A percentile compares a stretch with the other conserved stretches of the same genome.
phyloP scores from a whole-genome alignment of 148 eudicot genomes.

The Silene latifolia region DNA sequence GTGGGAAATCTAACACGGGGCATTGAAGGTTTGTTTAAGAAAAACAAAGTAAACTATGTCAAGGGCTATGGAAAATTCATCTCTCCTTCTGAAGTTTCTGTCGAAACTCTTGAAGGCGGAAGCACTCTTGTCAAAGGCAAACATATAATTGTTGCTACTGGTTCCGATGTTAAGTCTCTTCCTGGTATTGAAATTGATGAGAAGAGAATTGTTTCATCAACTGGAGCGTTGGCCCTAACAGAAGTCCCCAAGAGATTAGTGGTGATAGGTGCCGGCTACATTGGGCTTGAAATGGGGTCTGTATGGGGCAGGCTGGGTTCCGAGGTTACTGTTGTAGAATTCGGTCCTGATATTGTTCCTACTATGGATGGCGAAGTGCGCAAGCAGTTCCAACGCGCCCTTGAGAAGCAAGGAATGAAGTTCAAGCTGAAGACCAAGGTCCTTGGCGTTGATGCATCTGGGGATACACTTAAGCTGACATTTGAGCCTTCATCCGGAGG shows the following conservation, averaged over 20 bases:
- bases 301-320: slow-evolving; percentile 98
- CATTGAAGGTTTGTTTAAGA: slow-evolving; percentile 91
- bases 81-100: slow-evolving; percentile 84
- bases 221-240: slow-evolving; percentile 71
- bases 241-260: slow-evolving; percentile 76
- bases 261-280: slow-evolving; percentile 96
- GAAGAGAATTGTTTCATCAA: slow-evolving; percentile 76
- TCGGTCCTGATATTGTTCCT: slow-evolving; percentile 80
- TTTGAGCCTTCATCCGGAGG: slow-evolving; percentile 90
- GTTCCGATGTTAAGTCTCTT: slow-evolving; percentile 86
- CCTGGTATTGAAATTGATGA: slow-evolving; percentile 92
- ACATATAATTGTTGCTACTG: slow-evolving; percentile 82
- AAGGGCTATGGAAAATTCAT: slow-evolving; percentile 82
- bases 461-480: slow-evolving; percentile 61
- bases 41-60: slow-evolving; percentile 90
- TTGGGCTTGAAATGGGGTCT: slow-evolving; percentile 94
- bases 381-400: slow-evolving; percentile 84
- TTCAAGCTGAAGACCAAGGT: slow-evolving; percentile 94
- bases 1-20: slow-evolving; percentile 66
- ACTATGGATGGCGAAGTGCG: slow-evolving; percentile 90
- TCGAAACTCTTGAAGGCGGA: slow-evolving; percentile 72
- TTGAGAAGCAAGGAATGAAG: slow-evolving; percentile 96
- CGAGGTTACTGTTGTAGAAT: slow-evolving; percentile 87
- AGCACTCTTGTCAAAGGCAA: slow-evolving; percentile 79
- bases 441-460: slow-evolving; percentile 66